Base-by-base conservation (phyloP, 1,139 yeast genomes). In the Arxiozyma slooffiae region DNA sequence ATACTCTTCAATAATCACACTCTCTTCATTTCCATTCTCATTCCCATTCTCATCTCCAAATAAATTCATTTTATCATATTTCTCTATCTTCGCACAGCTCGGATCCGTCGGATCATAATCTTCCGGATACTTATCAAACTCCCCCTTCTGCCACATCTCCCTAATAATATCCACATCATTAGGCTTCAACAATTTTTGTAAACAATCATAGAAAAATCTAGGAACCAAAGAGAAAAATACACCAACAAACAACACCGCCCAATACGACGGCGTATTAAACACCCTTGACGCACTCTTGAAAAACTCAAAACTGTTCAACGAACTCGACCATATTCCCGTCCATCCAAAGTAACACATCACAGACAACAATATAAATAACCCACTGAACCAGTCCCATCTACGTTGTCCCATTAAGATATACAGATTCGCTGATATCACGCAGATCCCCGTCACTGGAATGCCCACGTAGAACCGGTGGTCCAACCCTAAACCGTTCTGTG, bases 331-430 rank as follows among this genome's bases (percentile, higher is more conserved):
- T 47, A 90, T 74, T 48, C 96, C 96, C 1, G 96, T 82, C 97
- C 97, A 90, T 50, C 80, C 81, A 66, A 80, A 85, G 47, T 89
- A 74, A 48, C 89, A 63, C 53, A 89, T 63, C 51, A 80, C 75
- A 7, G 96, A 85, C 40, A 90, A 62, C 16, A 71, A 69, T 51
- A 80, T 78, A 60, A 88, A 76, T 48, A 85, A 63, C n/a, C 76
- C 60, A 3, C 92, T 80, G 52, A 88, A 71, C 94, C 95, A 88
- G 70, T 92, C 98, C 98, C 98, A 92, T 63, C 95, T 77, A 63
- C 81, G 80, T 68, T 88, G 95, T 64, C 88, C 95, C 60, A 85
- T 70, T 61, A 88, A 64, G 48, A 92, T 82, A 70, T 85, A 90
- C 17, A 80, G 59, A 67, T 92, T 87, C 69, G 96, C 88, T 9